Base-by-base conservation (phyloP, 2,329 filamentous ascomycete genomes). In the Dothistroma pini region DNA sequence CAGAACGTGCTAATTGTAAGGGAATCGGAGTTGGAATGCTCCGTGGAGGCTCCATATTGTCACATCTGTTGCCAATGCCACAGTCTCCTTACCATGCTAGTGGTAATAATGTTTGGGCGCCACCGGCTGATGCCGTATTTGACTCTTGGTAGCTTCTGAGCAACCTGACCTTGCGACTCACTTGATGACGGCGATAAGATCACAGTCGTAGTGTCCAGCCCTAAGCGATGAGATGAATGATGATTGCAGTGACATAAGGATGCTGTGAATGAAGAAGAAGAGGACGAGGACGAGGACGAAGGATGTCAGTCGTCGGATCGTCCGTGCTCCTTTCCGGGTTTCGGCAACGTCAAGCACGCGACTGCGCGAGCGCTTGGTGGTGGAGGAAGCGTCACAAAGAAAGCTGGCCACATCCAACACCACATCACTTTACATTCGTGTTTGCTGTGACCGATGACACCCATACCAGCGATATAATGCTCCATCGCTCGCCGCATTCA, bases 391-490 rank as follows among this genome's bases (percentile, higher is more conserved):
- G 25, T 29, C 25, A n/a, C 55, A 51, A 35, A 31, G 55, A 48
- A 57, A 57, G 55, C 55, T 57, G 55, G 55, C 55, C 44, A 57
- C 55, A 49, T 21, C 25, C 34, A 6, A 5, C 12, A 57, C 41
- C 11, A 19, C 41, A 49, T 19, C 21, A 31, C 22, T 47, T 48
- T 47, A 14, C n/a, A 25, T 12, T 57, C n/a, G 41, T 57, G 51
- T 35, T 57, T 35, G 41, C 29, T 48, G 48, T n/a, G 11, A 12
- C 29, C 54, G 31, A 47, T 41, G 35, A 22, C 12, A 14, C 29
- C n/a, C 31, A 25, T 14, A 5, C 8, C 44, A 14, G 55, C 51
- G 54, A 56, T 21, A 60, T 60, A 56, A 60, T 60, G 58, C 54
- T 16, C 14, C 9, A 25, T 31, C 29, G 47, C 32, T 57, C 58